Evolutionary conservation across 2,329 filamentous ascomycete species (phyloP).

Genomic region (Sporothrix mexicana): DNA sequence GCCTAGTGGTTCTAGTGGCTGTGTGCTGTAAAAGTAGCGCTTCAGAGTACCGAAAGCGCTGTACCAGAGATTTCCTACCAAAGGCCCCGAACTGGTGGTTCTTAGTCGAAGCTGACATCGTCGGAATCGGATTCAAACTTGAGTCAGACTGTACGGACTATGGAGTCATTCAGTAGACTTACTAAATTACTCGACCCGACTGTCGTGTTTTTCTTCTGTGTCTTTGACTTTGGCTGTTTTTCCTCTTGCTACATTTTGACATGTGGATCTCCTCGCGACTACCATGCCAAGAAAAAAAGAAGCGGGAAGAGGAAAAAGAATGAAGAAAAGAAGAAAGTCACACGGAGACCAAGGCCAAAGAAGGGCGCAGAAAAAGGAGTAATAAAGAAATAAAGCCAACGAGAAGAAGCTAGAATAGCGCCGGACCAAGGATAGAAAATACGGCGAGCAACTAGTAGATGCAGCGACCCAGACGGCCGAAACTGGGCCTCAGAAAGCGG

Average conservation of each 20-base stretch:
- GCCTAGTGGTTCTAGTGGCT: too few relatives aligned
- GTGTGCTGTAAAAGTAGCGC: too few relatives aligned
- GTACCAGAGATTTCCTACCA: too few relatives aligned
- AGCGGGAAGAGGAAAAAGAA: neutral
- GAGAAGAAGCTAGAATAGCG: neutral
- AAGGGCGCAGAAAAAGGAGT: neutral
- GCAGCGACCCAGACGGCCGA: neutral
- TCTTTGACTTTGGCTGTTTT: neutral
- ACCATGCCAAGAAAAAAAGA: slow-evolving; percentile 20
- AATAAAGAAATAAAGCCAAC: neutral
- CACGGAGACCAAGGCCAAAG: neutral
- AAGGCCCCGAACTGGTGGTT: too few relatives aligned
- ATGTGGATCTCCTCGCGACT: neutral
- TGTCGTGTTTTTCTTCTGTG: neutral
- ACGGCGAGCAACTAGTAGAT: neutral
- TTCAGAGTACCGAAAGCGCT: too few relatives aligned
- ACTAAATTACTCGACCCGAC: neutral
- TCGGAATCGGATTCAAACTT: too few relatives aligned
- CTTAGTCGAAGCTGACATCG: too few relatives aligned
- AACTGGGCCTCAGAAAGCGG: neutral
- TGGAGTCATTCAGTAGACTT: too few relatives aligned
- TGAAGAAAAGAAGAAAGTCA: neutral
- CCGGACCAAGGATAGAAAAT: slow-evolving; percentile 9
- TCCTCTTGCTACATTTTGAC: slow-evolving; percentile 3
- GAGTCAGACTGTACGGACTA: too few relatives aligned